These are phyloP conservation scores for Ascochyta pisi DNA, from an alignment of 2,329 filamentous ascomycete species.

Conservation along the genomic window DNA sequence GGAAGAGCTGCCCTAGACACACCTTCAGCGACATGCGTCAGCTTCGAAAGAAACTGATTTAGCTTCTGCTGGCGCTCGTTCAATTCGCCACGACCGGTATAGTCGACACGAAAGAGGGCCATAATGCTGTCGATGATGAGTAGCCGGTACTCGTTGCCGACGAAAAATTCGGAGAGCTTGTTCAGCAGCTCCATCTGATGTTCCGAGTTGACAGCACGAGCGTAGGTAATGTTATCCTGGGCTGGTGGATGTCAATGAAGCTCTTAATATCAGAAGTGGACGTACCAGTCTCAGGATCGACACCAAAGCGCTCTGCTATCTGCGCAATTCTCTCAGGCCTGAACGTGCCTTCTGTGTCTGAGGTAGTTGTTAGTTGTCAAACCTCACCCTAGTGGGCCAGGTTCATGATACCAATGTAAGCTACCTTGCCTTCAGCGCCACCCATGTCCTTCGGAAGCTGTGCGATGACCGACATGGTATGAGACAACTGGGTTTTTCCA, in stretches of 20 bases:
- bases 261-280: neutral
- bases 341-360: slow-evolving; percentile 58
- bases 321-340: slow-evolving; percentile 71
- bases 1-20: slow-evolving; percentile 1
- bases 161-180: slow-evolving; percentile 66
- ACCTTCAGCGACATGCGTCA: slow-evolving; percentile 71
- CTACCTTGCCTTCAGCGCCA: slow-evolving; percentile 72
- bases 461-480: slow-evolving; percentile 72
- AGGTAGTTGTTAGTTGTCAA: slow-evolving; percentile 43
- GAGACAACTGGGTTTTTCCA: slow-evolving; percentile 73
- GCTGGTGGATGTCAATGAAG: slow-evolving; percentile 63
- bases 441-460: slow-evolving; percentile 67
- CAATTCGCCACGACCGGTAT: slow-evolving; percentile 70
- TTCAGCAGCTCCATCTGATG: slow-evolving; percentile 70
- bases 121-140: slow-evolving; percentile 75
- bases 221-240: slow-evolving; percentile 72
- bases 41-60: slow-evolving; percentile 68
- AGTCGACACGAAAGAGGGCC: slow-evolving; percentile 73
- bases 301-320: slow-evolving; percentile 70
- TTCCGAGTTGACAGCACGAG: slow-evolving; percentile 70
- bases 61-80: slow-evolving; percentile 73
- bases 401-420: slow-evolving; percentile 64
- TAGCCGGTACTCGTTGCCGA: slow-evolving; percentile 68
- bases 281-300: slow-evolving; percentile 48
- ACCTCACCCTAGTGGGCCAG: neutral